phyloP scores from a whole-genome alignment of 495 filamentous ascomycete species.

The Hypoxylon crocopeplum region DNA sequence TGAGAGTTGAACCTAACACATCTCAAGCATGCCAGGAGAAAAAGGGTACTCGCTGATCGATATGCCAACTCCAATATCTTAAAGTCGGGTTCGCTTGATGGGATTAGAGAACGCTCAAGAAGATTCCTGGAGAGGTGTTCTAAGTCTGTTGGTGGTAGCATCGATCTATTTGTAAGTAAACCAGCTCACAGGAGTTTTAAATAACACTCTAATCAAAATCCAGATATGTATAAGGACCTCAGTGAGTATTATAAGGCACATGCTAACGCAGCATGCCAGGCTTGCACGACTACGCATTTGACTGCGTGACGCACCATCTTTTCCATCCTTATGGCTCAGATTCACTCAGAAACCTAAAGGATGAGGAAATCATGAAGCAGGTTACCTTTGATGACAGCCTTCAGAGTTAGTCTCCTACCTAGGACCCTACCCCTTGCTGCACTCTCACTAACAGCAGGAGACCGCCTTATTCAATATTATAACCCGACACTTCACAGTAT shows the following conservation, averaged over 20 bases:
- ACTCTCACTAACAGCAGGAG: conserved; percentile 28
- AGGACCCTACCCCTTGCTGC: neutral
- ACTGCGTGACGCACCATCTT: conserved; percentile 69
- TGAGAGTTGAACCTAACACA: neutral
- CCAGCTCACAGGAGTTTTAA: neutral
- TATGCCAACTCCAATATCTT: conserved; percentile 73
- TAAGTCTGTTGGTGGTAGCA: conserved; percentile 47
- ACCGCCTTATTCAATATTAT: conserved; percentile 52
- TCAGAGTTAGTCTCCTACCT: conserved; percentile 53
- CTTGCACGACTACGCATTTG: conserved; percentile 69
- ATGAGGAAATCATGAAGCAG: conserved; percentile 69
- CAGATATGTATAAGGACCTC: conserved; percentile 18
- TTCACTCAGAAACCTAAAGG: conserved; percentile 56
- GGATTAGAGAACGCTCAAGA: conserved; percentile 60
- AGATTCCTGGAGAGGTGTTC: conserved; percentile 59
- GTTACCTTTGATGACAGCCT: conserved; percentile 69
- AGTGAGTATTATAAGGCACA: neutral
- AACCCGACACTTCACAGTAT: conserved; percentile 47
- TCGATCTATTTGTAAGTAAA: conserved; percentile 64
- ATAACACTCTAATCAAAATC: conserved; percentile 24
- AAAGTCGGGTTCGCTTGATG: conserved; percentile 56
- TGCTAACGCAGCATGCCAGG: conserved; percentile 21
- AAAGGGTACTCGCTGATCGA: conserved; percentile 65
- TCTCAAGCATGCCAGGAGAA: conserved; percentile 63
- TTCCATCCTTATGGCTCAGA: conserved; percentile 67